A percentile compares a stretch with the other conserved stretches of the same genome.
phyloP scores from a whole-genome alignment of 2,329 filamentous ascomycete genomes.

The Geoglossum cookeanum region DNA sequence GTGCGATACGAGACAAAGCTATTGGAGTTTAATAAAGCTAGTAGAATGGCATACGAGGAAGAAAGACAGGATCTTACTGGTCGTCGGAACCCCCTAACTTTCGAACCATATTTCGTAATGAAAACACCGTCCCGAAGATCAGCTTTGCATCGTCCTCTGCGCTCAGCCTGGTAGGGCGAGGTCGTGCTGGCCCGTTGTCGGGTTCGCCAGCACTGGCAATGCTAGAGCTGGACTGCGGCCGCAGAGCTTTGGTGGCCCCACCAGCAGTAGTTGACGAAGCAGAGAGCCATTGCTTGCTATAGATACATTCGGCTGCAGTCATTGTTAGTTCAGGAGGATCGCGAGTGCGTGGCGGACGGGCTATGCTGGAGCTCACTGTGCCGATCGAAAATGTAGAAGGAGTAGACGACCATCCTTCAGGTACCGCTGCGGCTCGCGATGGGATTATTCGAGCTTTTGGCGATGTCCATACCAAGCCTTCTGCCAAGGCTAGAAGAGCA shows the following conservation, averaged over 20 bases:
- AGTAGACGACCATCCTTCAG: conserved; percentile 69
- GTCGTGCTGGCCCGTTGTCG: conserved; percentile 8
- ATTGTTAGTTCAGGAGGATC: not conserved
- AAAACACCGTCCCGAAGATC: conserved; percentile 93
- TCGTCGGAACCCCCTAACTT: conserved; percentile 89
- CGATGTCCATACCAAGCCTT: not conserved
- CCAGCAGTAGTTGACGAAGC: conserved; percentile 25
- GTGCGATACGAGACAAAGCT: conserved; percentile 90
- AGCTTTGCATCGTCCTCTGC: conserved; percentile 81
- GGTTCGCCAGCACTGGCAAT: conserved; percentile 25
- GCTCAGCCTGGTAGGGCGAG: conserved; percentile 9
- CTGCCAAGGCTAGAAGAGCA: not conserved
- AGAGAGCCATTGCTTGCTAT: conserved; percentile 68
- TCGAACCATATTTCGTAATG: conserved; percentile 85
- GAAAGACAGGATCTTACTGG: conserved; percentile 25
- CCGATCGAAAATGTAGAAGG: conserved; percentile 97
- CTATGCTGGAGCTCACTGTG: conserved; percentile 47
- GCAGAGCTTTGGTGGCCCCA: conserved; percentile 21
- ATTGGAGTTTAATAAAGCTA: not conserved
- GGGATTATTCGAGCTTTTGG: no score
- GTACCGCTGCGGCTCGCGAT: not conserved
- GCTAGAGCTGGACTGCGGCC: conserved; percentile 29
- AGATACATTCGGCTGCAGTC: conserved; percentile 78
- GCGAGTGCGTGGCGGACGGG: not conserved
- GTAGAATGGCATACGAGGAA: not conserved